Evolutionary conservation across 2,329 filamentous ascomycete genomes (phyloP), one percentile per base, ranked within the genome.

Genomic region (Pezizomycotina sp.): DNA sequence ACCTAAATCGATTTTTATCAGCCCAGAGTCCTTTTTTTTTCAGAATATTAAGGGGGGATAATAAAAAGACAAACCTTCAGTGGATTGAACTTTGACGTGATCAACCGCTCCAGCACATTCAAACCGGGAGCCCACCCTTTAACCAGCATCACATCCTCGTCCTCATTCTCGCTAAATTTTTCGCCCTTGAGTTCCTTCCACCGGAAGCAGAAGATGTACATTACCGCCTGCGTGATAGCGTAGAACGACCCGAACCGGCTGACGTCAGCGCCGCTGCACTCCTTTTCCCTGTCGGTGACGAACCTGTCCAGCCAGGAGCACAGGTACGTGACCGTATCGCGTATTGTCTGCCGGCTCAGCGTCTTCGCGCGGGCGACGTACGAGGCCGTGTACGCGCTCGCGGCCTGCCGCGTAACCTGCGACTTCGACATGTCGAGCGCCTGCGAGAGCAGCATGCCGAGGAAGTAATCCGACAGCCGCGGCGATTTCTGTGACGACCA

Each of bases 171-270:
- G 30, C 60, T 59, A 28, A 64, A 59, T 10, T 73, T 65, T 1
- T 69, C 62, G 3, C 67, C 68, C 2, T 69, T 77, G 29, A 98
- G 65, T 52, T 95, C 86, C 43, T 82, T 77, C 89, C 89, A 98
- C 36, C 89, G 75, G 64, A 98, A 98, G 62, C 89, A 98, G 59
- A 92, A 93, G 41, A 92, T 86, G 61, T 93, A 93, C 15, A 93
- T 68, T 2, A 91, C 64, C 1, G 83, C 83, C 57, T 93, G 84
- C n/a, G 78, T 73, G 30, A 83, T 72, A 12, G 79, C 74, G 56
- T 93, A 93, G 58, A 91, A 92, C 9, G 77, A 71, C 30, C 74
- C 72, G 54, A 86, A 92, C 29, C 77, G 74, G 45, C 76, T 74
- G 38, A 91, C 68, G 55, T 98, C 83, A 0, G 89, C 89, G 3